A percentile compares a stretch with the other conserved stretches of the same genome.
Evolutionary conservation across 2,329 filamentous ascomycete species (phyloP).

Genomic region (Penicillium sumatraense): DNA sequence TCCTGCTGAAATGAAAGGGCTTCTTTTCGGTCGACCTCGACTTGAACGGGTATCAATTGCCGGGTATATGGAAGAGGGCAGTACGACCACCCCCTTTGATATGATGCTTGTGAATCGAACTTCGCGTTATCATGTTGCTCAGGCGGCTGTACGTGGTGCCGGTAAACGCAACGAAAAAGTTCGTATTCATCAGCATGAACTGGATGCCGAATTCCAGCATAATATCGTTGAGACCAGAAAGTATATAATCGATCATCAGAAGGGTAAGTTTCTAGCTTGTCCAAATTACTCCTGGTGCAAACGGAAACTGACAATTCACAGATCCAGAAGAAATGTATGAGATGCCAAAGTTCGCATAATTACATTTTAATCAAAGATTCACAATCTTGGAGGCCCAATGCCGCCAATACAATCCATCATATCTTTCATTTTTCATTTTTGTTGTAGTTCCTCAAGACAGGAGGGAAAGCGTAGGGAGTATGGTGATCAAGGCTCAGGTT

Average conservation of each 20-base stretch:
- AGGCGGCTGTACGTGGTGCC: constrained; percentile 57
- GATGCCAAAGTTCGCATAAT: constrained; percentile 47
- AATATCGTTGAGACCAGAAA: constrained; percentile 55
- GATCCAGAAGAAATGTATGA: constrained; percentile 60
- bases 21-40: constrained; percentile 62
- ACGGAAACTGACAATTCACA: constrained; percentile 24
- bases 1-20: constrained; percentile 61
- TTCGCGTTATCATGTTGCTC: constrained; percentile 64
- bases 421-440: too few species aligned
- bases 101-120: constrained; percentile 70
- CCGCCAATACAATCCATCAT: too few species aligned
- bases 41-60: constrained; percentile 60
- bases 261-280: constrained; percentile 49
- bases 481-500: too few species aligned
- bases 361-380: background rate
- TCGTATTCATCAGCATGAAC: constrained; percentile 49
- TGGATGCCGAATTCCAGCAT: constrained; percentile 54
- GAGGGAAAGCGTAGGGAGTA: too few species aligned
- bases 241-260: constrained; percentile 58
- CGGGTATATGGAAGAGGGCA: constrained; percentile 68
- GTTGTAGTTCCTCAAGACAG: too few species aligned
- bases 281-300: background rate
- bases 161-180: constrained; percentile 56
- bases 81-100: constrained; percentile 70
- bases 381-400: too few species aligned